Evolutionary conservation across 495 filamentous ascomycete species (phyloP).

Genomic region (Tuber calosporum): DNA sequence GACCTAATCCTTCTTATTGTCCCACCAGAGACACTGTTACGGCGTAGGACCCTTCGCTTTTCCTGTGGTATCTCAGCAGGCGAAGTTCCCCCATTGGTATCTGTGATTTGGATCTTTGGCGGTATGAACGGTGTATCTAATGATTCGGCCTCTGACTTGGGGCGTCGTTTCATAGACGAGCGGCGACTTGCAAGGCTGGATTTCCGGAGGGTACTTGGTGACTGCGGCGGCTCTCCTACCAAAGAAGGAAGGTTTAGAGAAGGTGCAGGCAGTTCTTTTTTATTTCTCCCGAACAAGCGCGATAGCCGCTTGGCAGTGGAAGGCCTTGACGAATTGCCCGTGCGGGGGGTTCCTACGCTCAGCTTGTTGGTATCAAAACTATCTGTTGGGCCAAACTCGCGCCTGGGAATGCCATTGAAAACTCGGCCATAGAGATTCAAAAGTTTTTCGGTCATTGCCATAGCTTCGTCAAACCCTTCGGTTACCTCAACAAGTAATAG

Average conservation of each 20-base stretch:
- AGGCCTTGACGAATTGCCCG: constrained; percentile 4
- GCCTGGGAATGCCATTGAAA: constrained; percentile 48
- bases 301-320: constrained; percentile 23
- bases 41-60: constrained; percentile 17
- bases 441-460: constrained; percentile 75
- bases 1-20: constrained; percentile 23
- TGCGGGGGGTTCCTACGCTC: background rate
- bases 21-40: constrained; percentile 34
- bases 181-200: background rate
- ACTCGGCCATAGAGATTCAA: constrained; percentile 70
- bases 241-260: background rate
- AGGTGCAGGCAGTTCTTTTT: background rate
- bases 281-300: constrained; percentile 9
- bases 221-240: background rate
- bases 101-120: constrained; percentile 38
- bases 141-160: background rate
- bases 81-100: constrained; percentile 25
- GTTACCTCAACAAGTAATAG: constrained; percentile 72
- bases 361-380: constrained; percentile 18
- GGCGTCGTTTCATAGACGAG: background rate
- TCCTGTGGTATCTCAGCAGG: constrained; percentile 16
- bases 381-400: constrained; percentile 16
- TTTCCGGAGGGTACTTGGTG: background rate
- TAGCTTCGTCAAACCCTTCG: constrained; percentile 72
- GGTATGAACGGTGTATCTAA: constrained; percentile 1